Base-by-base conservation (phyloP, 495 filamentous ascomycete genomes). In the Saxispiralis lemnorum region DNA sequence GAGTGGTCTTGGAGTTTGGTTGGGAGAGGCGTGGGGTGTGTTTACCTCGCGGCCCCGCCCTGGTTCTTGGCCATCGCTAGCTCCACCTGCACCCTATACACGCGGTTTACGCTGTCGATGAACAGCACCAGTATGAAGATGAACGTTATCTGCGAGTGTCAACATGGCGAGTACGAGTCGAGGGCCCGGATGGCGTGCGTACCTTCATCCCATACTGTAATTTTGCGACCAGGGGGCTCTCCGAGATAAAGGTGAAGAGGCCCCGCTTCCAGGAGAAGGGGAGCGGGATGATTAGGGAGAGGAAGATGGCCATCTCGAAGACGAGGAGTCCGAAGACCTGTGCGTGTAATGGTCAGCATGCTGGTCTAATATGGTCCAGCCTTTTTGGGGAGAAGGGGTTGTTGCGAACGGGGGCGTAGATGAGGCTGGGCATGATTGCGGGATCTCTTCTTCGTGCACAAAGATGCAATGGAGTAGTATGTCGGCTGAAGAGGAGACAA, bases 101-200 rank as follows among this genome's bases (percentile, higher is more conserved):
- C 89, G 38, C 89, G 85, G 65, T 97, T 97, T 59, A 97, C 85
- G 61, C 86, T 94, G 66, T 97, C 89, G 59, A 97, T 73, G 69
- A 96, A 97, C 39, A 97, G 77, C 45, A 97, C 93, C 35, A 95
- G 64, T 55, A 97, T 96, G 66, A 96, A 96, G 54, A 96, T 85
- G 57, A 96, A 97, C 2, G 85, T 93, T 36, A 97, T 97, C 79
- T 95, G 38, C 17, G 31, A 65, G 0, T 38, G 28, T 51, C 37
- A 43, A 19, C 31, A 44, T 38, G 31, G 16, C 5, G 15, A 11
- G 11, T 2, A 10, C 6, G n/a, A 16, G 2, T 15, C 20, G 13
- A 4, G 2, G 9, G 30, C 9, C 5, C 11, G 21, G 41, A 7
- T 5, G 14, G n/a, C 7, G 34, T n/a, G 18, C 48, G 24, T 58